Base-by-base conservation (phyloP, 2,329 filamentous ascomycete species). In the Colletotrichum limetticola region DNA sequence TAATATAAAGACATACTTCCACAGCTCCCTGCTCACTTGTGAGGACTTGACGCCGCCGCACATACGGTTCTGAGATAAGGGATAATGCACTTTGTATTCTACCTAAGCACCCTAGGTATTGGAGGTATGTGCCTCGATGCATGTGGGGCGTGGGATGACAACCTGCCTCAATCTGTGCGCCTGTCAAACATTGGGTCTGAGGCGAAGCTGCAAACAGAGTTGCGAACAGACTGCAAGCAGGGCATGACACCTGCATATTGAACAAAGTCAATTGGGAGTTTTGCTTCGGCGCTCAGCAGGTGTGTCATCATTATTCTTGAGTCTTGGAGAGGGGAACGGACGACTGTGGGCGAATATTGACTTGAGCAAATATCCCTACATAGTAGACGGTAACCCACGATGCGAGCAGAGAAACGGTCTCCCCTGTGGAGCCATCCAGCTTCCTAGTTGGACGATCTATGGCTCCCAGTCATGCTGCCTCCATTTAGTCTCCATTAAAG, bases 21-120 rank as follows among this genome's bases (percentile, higher is more conserved):
- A 35, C 32, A 42, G 8, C 37, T 35, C 32, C 32, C 16, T 19
- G 37, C 5, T 42, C 14, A 5, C 37, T 42, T 19, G 37, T 2
- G 5, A 12, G 3, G 64, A 75, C 6, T 74, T 77, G 1, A 73
- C 74, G 0, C 7, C 56, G 22, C 35, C 62, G 22, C 37, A 61
- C 37, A 61, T 61, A 22, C 46, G 28, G 7, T 1, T 71, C 32
- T 12, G 11, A 3, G 42, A 49, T 49, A 2, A n/a, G 19, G 19
- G 19, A 49, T 9, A 19, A 4, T n/a, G 42, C 8, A 49, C 42
- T 49, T 11, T 22, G 19, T 22, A 42, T 42, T 19, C 37, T 42
- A 42, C 37, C 12, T 6, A 42, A 16, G 16, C 37, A 14, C 4
- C 37, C n/a, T n/a, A 22, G 8, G 42, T 49, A 49, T 49, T 11